Conservation (phyloP, 768 basidiomycete genomes). For the Boletus patriciae region DNA sequence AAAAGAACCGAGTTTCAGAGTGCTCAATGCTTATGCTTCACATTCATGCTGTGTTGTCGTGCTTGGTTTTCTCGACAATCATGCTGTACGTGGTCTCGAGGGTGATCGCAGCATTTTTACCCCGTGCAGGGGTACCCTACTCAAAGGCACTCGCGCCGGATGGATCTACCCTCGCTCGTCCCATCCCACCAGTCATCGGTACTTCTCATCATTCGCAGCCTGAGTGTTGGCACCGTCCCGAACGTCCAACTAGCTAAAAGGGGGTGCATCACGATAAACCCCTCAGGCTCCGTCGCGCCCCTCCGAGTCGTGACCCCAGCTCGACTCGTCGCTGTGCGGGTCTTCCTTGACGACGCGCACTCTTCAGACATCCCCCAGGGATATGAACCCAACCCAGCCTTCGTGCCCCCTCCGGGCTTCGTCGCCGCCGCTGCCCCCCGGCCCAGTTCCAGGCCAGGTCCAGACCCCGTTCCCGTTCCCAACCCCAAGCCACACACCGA, state of each 20-base stretch:
- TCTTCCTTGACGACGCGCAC: not conserved
- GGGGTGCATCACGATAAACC: too few species aligned
- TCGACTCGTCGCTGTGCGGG: too few species aligned
- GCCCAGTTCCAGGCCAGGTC: not conserved
- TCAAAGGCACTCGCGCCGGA: constrained; percentile 44
- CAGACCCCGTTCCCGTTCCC: not conserved
- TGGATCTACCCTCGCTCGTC: constrained; percentile 49
- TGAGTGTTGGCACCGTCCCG: too few species aligned
- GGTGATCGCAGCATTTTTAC: constrained; percentile 88
- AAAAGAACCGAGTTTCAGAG: too few species aligned
- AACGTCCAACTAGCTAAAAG: too few species aligned
- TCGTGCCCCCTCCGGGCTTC: not conserved
- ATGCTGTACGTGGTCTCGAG: constrained; percentile 95
- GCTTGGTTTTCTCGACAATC: constrained; percentile 52
- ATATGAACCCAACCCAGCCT: not conserved
- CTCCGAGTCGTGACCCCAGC: too few species aligned
- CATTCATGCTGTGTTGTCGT: constrained; percentile 5
- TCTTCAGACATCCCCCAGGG: constrained; percentile 1
- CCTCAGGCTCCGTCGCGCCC: too few species aligned
- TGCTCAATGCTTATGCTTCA: too few species aligned
- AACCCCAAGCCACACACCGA: not conserved
- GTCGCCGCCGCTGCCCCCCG: not conserved
- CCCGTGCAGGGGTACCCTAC: constrained; percentile 65
- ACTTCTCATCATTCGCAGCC: constrained; percentile 89
- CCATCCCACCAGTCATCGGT: constrained; percentile 77